Base-by-base conservation (phyloP, 768 basidiomycete species). In the Podaxis rugospora region DNA sequence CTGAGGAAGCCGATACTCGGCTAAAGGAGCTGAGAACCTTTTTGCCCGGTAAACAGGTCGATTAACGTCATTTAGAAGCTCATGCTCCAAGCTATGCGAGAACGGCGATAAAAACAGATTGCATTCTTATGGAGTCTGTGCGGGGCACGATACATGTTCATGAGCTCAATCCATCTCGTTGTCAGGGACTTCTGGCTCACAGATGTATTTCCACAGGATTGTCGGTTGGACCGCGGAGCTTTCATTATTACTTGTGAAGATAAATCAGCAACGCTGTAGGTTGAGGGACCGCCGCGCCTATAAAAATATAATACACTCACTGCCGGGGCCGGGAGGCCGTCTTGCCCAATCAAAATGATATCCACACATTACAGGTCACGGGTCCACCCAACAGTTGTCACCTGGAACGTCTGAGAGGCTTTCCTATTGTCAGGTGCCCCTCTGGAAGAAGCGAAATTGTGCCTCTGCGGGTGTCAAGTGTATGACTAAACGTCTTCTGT, bases 11-110 rank as follows among this genome's bases (percentile, higher is more conserved):
- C 23, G 14, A 21, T 36, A 14, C 14, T 13, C 5, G 32, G 32
- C 47, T 51, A 51, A 57, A 49, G 28, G 44, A 28, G 57, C n/a
- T 51, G 49, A 59, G 49, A 51, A 59, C 32, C 46, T 16, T 9
- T 9, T 36, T 10, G 27, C 21, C 46, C 14, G 50, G n/a, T 42
- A 16, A 56, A 16, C 21, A 21, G 14, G 32, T 21, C 2, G 5
- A 28, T 21, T 27, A 47, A 51, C 37, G 57, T 51, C 50, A 59
- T 39, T 37, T 4, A 18, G 32, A 18, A 51, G 57, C 21, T n/a
- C 28, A 9, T 32, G 28, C 56, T 56, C 57, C 36, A 51, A 13
- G 4, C 21, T 9, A 32, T 32, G 32, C 32, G 32, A 9, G 32
- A 32, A 32, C 32, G 7, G 7, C 1, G 32, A 1, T 9, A 32